Evolutionary conservation across 208 protist species (phyloP).

Genomic region (Crithidia fasciculata): DNA sequence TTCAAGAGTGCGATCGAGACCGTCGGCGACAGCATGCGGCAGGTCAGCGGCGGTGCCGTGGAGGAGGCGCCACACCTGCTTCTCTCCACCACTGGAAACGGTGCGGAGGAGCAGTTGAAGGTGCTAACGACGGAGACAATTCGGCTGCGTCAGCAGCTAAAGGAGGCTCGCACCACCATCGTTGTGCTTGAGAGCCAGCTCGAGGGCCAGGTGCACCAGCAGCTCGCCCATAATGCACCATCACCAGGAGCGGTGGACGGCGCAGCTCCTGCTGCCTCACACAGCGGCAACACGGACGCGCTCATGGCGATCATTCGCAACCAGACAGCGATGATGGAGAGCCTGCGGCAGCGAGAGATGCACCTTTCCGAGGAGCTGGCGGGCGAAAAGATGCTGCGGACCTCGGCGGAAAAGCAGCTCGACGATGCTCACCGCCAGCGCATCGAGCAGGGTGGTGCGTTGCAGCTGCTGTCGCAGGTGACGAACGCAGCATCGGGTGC

Average conservation of each 20-base stretch:
- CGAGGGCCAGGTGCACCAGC: conserved; percentile 55
- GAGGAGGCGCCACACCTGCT: conserved; percentile 13
- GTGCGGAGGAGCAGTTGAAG: conserved; percentile 54
- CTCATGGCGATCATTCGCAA: conserved; percentile 67
- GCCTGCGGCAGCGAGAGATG: conserved; percentile 74
- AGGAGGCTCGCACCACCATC: conserved; percentile 61
- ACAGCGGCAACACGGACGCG: conserved; percentile 31
- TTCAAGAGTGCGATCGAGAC: conserved; percentile 78
- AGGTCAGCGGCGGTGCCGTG: conserved; percentile 6
- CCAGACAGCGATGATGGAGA: conserved; percentile 81
- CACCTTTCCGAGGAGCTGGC: conserved; percentile 67
- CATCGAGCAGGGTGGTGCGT: conserved; percentile 65
- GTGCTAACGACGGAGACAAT: conserved; percentile 73
- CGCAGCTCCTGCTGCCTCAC: neutral
- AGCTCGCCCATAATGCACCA: conserved; percentile 12
- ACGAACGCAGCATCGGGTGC: conserved; percentile 13
- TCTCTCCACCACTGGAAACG: conserved; percentile 11
- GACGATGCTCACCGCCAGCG: conserved; percentile 42
- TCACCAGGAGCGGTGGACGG: neutral
- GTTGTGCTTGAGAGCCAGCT: conserved; percentile 81
- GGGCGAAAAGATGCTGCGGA: conserved; percentile 44
- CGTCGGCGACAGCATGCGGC: conserved; percentile 41
- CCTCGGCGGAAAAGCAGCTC: conserved; percentile 47
- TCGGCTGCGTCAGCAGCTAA: conserved; percentile 69
- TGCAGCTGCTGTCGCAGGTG: conserved; percentile 51